Base-by-base conservation (phyloP, 352 stramenopile genomes). In the Detonula confervacea region DNA sequence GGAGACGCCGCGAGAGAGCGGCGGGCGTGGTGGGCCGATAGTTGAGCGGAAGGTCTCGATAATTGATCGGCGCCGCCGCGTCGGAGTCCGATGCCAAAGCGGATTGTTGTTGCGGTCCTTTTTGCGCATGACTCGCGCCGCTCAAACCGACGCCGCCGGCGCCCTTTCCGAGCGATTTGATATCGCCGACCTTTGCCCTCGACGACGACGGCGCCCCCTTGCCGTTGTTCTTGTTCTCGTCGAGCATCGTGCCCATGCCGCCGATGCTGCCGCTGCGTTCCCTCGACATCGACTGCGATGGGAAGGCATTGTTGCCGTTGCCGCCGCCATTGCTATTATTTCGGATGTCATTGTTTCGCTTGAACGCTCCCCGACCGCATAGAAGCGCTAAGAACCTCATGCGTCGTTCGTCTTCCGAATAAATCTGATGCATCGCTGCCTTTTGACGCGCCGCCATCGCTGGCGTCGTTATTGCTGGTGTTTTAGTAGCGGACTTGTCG, bases 11-110 rank as follows among this genome's bases (percentile, higher is more conserved):
- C 5, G 83, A 87, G 1, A 93, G 73, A 18, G 81, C 77, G 18
- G 79, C 77, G 0, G 86, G 88, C 14, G 89, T 86, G 8, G 88
- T 93, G 5, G 88, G 76, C 68, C 44, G 47, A 71, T 80, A 76
- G 29, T 76, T 75, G 18, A 30, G 39, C 14, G 54, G 9, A 20
- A 37, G n/a, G 14, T 24, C 33, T 25, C n/a, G 42, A 73, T 39
- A 30, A 14, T 1, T 27, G 8, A 29, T 42, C 39, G 29, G n/a
- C n/a, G n/a, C n/a, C n/a, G n/a, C n/a, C n/a, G n/a, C n/a, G n/a
- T n/a, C n/a, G n/a, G n/a, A n/a, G n/a, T n/a, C n/a, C n/a, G n/a
- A n/a, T n/a, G n/a, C n/a, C n/a, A n/a, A n/a, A 39, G 33, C 18
- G 11, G 16, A 18, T 49, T 30, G 18, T 24, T 27, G 27, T 37